Conservation (phyloP, 108 stramenopile species). For the Skeletonema tropicum region DNA sequence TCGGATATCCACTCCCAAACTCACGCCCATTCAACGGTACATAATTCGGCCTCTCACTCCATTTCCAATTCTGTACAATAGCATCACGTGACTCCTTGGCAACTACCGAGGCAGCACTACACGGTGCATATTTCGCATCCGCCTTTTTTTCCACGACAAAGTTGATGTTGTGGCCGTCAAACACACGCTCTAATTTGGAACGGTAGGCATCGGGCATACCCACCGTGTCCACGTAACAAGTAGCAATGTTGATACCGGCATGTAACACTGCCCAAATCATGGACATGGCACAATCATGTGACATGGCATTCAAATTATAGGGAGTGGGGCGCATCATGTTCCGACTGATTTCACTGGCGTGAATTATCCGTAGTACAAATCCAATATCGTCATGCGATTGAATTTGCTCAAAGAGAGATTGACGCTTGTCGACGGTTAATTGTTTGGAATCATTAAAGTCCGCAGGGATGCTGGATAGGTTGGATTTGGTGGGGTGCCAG, state of each 20-base stretch:
- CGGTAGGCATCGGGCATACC: constrained; percentile 75
- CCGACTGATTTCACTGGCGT: constrained; percentile 80
- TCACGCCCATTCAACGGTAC: constrained; percentile 20
- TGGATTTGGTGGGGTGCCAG: constrained; percentile 65
- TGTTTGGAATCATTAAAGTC: constrained; percentile 90
- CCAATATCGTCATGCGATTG: constrained; percentile 62
- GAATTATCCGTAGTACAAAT: constrained; percentile 70
- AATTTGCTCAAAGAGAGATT: constrained; percentile 59
- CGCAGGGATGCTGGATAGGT: constrained; percentile 35
- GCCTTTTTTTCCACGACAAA: constrained; percentile 94
- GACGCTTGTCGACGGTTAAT: constrained; percentile 69
- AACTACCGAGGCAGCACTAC: constrained; percentile 86
- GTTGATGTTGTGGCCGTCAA: constrained; percentile 62
- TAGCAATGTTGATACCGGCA: constrained; percentile 67
- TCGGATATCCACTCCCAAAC: constrained; percentile 79
- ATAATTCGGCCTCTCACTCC: constrained; percentile 45
- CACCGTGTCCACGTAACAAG: constrained; percentile 85
- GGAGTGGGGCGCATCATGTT: constrained; percentile 82
- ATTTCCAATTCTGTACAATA: constrained; percentile 67
- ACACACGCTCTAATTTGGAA: constrained; percentile 66
- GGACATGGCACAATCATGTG: constrained; percentile 78
- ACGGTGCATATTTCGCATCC: constrained; percentile 90
- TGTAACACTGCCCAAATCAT: constrained; percentile 78
- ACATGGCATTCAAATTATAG: constrained; percentile 89
- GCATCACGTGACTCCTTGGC: constrained; percentile 86